A percentile compares a stretch with the other conserved stretches of the same genome.
phyloP scores from a whole-genome alignment of 2,329 filamentous ascomycete species.

The Arthrobotrys pseudoclavata region DNA sequence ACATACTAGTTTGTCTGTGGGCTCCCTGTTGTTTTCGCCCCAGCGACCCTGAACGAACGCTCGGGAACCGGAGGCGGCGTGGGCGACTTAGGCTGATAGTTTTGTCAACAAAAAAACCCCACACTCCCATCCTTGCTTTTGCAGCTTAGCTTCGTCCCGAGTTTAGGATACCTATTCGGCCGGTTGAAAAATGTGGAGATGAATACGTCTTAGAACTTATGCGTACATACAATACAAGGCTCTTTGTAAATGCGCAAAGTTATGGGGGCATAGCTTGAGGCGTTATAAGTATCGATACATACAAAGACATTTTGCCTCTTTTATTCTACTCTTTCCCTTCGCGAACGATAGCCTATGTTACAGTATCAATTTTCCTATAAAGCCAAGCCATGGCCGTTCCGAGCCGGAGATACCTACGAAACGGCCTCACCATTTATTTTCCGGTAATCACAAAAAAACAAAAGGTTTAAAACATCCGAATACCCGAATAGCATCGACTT shows the following conservation, averaged over 20 bases:
- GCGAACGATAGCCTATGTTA: background rate
- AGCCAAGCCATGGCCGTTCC: slow-evolving; percentile 9
- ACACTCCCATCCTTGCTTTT: slow-evolving; percentile 5
- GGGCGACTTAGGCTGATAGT: slow-evolving; percentile 9
- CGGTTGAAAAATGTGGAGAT: slow-evolving; percentile 21
- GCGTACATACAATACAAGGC: background rate
- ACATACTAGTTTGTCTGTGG: background rate
- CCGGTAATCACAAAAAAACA: background rate
- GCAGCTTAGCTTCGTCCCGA: slow-evolving; percentile 17
- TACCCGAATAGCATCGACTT: slow-evolving; percentile 16
- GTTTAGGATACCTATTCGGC: background rate
- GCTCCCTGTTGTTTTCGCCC: background rate
- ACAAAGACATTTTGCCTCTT: slow-evolving; percentile 1
- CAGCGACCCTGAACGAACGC: background rate
- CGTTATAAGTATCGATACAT: slow-evolving; percentile 24
- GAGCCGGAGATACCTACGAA: slow-evolving; percentile 21
- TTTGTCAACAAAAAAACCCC: slow-evolving; percentile 19
- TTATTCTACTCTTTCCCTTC: slow-evolving; percentile 4
- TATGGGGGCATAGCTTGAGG: slow-evolving; percentile 1
- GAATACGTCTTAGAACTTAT: background rate
- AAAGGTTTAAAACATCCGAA: slow-evolving; percentile 11
- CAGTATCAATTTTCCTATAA: background rate
- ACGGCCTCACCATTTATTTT: slow-evolving; percentile 24
- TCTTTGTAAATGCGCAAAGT: background rate
- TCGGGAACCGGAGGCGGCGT: slow-evolving; percentile 20